A percentile compares a stretch with the other conserved stretches of the same genome.
Conservation (phyloP, 2,329 filamentous ascomycete genomes). For the Ascochyta rabiei region DNA sequence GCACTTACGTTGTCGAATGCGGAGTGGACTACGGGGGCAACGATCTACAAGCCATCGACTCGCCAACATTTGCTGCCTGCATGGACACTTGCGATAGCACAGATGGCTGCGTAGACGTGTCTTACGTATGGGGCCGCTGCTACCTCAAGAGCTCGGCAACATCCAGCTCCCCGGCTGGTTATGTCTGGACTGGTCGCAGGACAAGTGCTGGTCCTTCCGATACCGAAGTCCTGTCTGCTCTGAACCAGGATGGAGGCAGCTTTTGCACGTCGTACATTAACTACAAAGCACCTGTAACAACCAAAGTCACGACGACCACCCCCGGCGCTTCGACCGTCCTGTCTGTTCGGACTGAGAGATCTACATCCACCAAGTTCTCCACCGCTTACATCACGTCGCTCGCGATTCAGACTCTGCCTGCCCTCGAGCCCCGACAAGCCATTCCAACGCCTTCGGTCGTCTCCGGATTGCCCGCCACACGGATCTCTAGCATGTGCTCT, state of each 20-base stretch:
- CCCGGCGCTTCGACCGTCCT: not conserved
- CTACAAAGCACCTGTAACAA: not conserved
- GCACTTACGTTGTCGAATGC: not conserved
- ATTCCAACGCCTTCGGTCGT: not conserved
- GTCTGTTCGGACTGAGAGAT: not conserved
- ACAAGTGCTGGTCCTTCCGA: not conserved
- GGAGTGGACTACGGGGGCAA: not conserved
- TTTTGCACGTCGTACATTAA: slow-evolving; percentile 1
- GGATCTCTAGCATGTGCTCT: not conserved
- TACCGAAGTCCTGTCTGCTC: not conserved
- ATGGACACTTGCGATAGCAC: slow-evolving; percentile 1
- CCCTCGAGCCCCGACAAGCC: not conserved
- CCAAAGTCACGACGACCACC: not conserved
- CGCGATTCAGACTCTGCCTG: not conserved
- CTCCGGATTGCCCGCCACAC: not conserved
- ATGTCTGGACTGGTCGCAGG: slow-evolving; percentile 5
- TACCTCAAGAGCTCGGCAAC: not conserved
- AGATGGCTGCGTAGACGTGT: not conserved
- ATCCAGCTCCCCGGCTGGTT: not conserved
- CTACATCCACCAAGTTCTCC: not conserved
- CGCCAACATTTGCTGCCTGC: not conserved
- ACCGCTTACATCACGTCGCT: not conserved
- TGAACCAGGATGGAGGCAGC: not conserved
- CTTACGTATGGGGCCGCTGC: slow-evolving; percentile 1
- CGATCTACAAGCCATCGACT: not conserved